These are phyloP conservation scores for Pyrrhoderma noxium DNA, from an alignment of 1,284 basidiomycete species.

Conservation along the genomic window DNA sequence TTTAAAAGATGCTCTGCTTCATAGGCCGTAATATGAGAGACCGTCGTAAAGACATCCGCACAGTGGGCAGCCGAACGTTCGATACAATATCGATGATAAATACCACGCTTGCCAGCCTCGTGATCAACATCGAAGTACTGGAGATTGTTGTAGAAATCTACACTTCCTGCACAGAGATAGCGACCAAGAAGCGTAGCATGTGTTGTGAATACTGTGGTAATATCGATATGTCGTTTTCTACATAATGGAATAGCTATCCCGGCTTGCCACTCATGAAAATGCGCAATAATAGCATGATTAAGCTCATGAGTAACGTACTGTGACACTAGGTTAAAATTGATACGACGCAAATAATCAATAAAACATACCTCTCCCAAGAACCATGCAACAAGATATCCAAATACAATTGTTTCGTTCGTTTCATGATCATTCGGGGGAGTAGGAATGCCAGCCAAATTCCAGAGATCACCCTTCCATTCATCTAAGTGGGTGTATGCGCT, in stretches of 20 bases:
- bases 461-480: conserved; percentile 98
- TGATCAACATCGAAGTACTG: conserved; percentile 99
- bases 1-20: conserved; percentile 95
- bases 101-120: conserved; percentile 96
- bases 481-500: conserved; percentile 84
- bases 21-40: conserved; percentile 96
- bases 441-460: conserved; percentile 97
- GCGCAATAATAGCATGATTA: conserved; percentile 83
- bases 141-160: conserved; percentile 99
- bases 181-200: conserved; percentile 98
- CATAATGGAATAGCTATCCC: conserved; percentile 95
- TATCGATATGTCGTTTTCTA: conserved; percentile 93
- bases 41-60: conserved; percentile 97
- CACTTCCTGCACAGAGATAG: conserved; percentile 94
- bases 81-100: conserved; percentile 90
- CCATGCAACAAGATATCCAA: conserved; percentile 99
- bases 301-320: conserved; percentile 79
- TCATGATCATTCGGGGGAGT: conserved; percentile 94
- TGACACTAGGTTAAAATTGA: not conserved
- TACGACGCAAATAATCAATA: conserved; percentile 13
- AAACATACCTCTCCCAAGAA: conserved; percentile 88
- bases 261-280: conserved; percentile 99
- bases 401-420: conserved; percentile 97
- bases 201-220: conserved; percentile 97
- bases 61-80: conserved; percentile 93